Evolutionary conservation across 441 rosid genomes (phyloP).

Genomic region (California macrophylla): DNA sequence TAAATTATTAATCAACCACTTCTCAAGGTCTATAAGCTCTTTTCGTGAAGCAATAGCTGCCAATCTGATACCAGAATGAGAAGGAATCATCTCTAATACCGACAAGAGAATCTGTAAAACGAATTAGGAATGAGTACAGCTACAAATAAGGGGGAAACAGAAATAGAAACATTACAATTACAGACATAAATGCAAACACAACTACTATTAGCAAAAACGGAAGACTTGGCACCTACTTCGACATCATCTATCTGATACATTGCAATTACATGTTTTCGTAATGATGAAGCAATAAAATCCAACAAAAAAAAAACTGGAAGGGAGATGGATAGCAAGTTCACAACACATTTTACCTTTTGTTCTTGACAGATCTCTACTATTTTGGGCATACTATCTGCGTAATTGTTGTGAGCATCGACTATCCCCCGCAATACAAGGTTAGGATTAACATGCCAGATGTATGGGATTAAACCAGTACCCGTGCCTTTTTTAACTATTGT

Average conservation of each 20-base stretch:
- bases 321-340: background rate
- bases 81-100: conserved; percentile 70
- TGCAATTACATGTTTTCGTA: background rate
- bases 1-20: conserved; percentile 62
- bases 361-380: conserved; percentile 73
- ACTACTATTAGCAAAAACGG: background rate
- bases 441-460: conserved; percentile 73
- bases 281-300: background rate
- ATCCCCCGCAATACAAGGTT: conserved; percentile 69
- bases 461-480: conserved; percentile 47
- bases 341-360: conserved; percentile 47
- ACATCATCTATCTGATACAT: background rate
- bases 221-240: background rate
- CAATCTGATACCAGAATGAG: conserved; percentile 55
- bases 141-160: background rate
- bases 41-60: conserved; percentile 77
- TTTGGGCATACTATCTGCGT: conserved; percentile 50
- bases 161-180: background rate
- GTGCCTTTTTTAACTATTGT: conserved; percentile 39
- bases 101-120: conserved; percentile 53
- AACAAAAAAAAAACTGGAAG: background rate
- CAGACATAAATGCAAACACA: background rate
- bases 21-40: conserved; percentile 73
- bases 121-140: conserved; percentile 8
- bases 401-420: conserved; percentile 40